Base-by-base conservation (phyloP, 768 basidiomycete species). In the Pleurotus sapidus region DNA sequence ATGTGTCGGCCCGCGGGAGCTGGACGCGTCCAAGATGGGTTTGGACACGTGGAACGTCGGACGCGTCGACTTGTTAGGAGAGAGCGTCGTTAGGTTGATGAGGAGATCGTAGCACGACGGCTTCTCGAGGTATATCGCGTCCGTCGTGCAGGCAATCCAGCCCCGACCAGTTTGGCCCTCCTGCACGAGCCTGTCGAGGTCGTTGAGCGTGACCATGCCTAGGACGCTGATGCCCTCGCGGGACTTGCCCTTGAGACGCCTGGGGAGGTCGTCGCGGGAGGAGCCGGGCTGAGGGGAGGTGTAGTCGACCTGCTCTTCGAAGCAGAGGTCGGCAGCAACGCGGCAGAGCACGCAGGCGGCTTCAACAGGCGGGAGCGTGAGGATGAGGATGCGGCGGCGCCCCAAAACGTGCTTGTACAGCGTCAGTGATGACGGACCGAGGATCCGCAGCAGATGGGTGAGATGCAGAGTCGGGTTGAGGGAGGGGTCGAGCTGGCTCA, bases 101-200 rank as follows among this genome's bases (percentile, higher is more conserved):
- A 94, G 72, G 12, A 94, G 76, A 67, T 94, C 92, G 64, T 92
- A 94, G 62, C 83, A 84, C 3, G 81, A 73, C 1, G 91, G 87
- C 67, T 87, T 90, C 61, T 94, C 92, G 45, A 93, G 74, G 71
- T 90, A 93, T 15, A 94, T 82, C 7, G 91, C 86, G 61, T 94
- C 92, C 1, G 92, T 92, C 8, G 92, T 91, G 65, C 91, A 93
- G 30, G 91, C 91, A 55, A 93, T 83, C 91, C 91, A 94, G 17
- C 91, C 91, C 5, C 80, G 74, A 4, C 89, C 88, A 2, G 71
- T 77, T 61, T 74, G 71, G 24, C 79, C 77, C 67, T 87, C 88
- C 15, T 71, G 68, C 55, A 80, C 71, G 54, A 93, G 66, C 59
- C 82, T 77, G 58, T 85, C 84, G 43, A 91, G 68, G 65, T 94